Conservation (phyloP, 2,329 filamentous ascomycete genomes). For the Mycosphaerella sp. region DNA sequence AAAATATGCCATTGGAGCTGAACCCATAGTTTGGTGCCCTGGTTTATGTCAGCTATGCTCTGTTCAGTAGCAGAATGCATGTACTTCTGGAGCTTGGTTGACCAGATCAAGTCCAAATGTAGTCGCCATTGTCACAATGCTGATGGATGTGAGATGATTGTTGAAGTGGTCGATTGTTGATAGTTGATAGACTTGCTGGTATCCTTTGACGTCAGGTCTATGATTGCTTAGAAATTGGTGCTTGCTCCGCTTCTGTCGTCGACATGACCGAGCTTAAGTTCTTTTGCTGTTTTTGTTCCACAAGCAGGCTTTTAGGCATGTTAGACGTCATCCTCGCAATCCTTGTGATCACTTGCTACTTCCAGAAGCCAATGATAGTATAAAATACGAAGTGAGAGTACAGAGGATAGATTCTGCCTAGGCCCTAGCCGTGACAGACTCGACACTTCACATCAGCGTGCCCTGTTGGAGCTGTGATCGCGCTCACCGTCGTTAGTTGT, state of each 20-base stretch:
- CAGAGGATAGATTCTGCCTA: too few relatives aligned
- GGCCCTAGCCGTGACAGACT: too few relatives aligned
- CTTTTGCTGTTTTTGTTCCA: neutral
- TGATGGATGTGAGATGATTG: neutral
- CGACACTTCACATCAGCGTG: too few relatives aligned
- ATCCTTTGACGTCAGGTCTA: neutral
- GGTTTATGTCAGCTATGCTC: neutral
- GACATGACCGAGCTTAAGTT: neutral
- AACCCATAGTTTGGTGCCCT: conserved; percentile 37
- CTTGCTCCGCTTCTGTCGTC: neutral
- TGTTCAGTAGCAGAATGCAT: neutral
- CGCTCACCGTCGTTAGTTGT: too few relatives aligned
- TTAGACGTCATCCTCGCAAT: too few relatives aligned
- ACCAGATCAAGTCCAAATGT: conserved; percentile 23
- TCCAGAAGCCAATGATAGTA: neutral
- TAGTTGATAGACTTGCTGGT: neutral
- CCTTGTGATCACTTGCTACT: too few relatives aligned
- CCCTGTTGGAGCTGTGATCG: too few relatives aligned
- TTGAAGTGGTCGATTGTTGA: neutral
- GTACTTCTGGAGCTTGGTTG: conserved; percentile 24
- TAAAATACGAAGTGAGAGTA: neutral
- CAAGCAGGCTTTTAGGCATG: too few relatives aligned
- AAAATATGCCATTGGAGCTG: neutral
- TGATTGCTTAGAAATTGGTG: neutral
- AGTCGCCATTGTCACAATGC: conserved; percentile 4